Percentiles rank a stretch among this genome's conserved stretches.
These are phyloP conservation scores for Phyllosticta capitalensis DNA, from an alignment of 2,329 filamentous ascomycete genomes.

Conservation along the genomic window DNA sequence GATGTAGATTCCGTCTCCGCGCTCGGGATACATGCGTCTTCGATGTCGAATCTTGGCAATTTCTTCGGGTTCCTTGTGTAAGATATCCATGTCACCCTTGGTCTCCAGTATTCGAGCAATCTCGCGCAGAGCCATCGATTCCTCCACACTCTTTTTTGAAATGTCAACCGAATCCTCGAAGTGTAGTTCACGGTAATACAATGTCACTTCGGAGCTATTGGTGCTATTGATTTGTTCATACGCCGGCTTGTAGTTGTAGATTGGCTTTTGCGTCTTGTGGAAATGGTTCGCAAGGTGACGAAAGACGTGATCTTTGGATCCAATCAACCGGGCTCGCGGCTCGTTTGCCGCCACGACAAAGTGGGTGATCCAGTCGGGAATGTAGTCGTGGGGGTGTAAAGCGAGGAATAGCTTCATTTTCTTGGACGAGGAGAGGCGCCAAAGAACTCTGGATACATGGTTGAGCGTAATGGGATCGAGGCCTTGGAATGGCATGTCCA, in stretches of 20 bases:
- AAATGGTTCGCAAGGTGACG: conserved; percentile 28
- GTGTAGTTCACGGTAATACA: neutral
- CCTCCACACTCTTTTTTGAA: conserved; percentile 21
- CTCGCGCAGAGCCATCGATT: conserved; percentile 12
- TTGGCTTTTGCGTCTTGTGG: conserved; percentile 17
- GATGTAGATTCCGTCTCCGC: neutral
- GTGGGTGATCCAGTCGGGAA: conserved; percentile 88
- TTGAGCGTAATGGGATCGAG: conserved; percentile 75
- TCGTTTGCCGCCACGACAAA: conserved; percentile 61
- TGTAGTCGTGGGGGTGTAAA: conserved; percentile 71
- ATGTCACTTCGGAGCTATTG: neutral
- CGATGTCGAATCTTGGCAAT: neutral
- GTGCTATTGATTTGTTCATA: neutral
- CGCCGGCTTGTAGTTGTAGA: conserved; percentile 20
- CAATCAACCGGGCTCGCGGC: conserved; percentile 56
- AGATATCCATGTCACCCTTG: conserved; percentile 1
- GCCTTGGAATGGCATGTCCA: conserved; percentile 96
- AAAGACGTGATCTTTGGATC: conserved; percentile 54
- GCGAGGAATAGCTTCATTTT: conserved; percentile 67
- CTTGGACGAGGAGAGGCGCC: conserved; percentile 55
- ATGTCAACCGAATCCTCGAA: conserved; percentile 22
- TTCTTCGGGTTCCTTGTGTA: neutral
- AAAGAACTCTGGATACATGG: conserved; percentile 61
- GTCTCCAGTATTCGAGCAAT: conserved; percentile 1
- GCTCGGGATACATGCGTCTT: neutral